Conservation (phyloP, 768 basidiomycete species). For the Termitomyces sp. region DNA sequence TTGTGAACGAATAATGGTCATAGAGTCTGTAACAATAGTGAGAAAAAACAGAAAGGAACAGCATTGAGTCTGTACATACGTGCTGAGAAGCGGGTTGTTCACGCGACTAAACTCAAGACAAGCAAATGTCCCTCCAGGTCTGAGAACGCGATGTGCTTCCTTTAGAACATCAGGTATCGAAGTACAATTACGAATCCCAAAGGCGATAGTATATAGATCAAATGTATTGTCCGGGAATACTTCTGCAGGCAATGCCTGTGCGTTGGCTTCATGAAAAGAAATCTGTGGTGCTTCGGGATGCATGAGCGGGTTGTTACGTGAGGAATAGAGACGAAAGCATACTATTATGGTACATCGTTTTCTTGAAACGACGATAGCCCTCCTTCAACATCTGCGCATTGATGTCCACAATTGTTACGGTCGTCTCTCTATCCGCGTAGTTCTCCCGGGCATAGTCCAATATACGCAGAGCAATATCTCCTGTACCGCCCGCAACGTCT, state of each 20-base stretch:
- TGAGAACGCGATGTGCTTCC: constrained; percentile 91
- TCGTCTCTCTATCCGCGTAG: constrained; percentile 86
- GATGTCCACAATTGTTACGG: constrained; percentile 89
- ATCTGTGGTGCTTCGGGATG: constrained; percentile 76
- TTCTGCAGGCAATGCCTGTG: constrained; percentile 67
- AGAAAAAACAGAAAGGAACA: constrained; percentile 5
- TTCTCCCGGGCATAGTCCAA: constrained; percentile 88
- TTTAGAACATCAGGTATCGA: constrained; percentile 82
- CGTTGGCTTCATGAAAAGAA: constrained; percentile 90
- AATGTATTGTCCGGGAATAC: constrained; percentile 81
- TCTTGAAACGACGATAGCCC: constrained; percentile 85
- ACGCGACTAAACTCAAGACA: constrained; percentile 97
- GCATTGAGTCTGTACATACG: constrained; percentile 50
- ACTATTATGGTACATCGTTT: constrained; percentile 99
- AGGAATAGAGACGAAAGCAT: constrained; percentile 23
- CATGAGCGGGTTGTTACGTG: not conserved
- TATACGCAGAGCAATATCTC: constrained; percentile 94
- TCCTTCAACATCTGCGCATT: constrained; percentile 95
- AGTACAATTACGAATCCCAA: constrained; percentile 97
- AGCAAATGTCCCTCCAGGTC: constrained; percentile 93
- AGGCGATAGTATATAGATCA: constrained; percentile 97
- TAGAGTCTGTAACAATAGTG: constrained; percentile 58
- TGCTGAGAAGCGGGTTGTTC: constrained; percentile 77
- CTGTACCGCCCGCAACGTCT: constrained; percentile 96
- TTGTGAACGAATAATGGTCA: constrained; percentile 92